Evolutionary conservation across 768 basidiomycete genomes (phyloP).

Genomic region (Collybia mongolica): DNA sequence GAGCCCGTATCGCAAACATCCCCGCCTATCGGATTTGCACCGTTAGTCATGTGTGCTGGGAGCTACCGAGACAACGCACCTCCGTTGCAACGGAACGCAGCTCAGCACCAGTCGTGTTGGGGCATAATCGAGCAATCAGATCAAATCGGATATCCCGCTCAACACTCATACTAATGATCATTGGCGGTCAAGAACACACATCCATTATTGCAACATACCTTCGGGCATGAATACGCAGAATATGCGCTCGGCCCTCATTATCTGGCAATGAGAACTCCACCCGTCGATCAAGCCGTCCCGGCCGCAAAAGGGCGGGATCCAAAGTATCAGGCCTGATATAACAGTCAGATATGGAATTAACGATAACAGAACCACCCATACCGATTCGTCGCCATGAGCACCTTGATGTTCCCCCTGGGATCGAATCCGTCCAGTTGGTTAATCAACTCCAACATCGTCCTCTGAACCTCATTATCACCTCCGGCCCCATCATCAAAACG

Average conservation of each 20-base stretch:
- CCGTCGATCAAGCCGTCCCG: conserved; percentile 94
- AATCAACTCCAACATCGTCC: conserved; percentile 99
- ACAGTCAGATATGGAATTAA: conserved; percentile 3
- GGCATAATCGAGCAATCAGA: conserved; percentile 93
- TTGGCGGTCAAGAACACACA: conserved; percentile 1
- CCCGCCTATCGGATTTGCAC: conserved; percentile 63
- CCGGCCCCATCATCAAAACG: conserved; percentile 98
- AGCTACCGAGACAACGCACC: conserved; percentile 38
- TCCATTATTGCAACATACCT: conserved; percentile 45
- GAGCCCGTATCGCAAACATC: conserved; percentile 99
- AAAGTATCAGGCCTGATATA: conserved; percentile 86
- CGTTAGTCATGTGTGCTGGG: conserved; percentile 2
- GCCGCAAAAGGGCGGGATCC: conserved; percentile 93
- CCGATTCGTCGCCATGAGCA: conserved; percentile 99
- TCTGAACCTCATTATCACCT: conserved; percentile 97
- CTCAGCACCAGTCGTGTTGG: conserved; percentile 99
- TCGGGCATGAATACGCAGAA: conserved; percentile 93
- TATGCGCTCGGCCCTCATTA: conserved; percentile 94
- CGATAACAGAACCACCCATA: conserved; percentile 28
- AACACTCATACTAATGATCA: conserved; percentile 81
- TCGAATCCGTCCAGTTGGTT: conserved; percentile 99
- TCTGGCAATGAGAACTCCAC: conserved; percentile 96
- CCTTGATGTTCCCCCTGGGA: conserved; percentile 98
- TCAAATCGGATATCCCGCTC: conserved; percentile 98
- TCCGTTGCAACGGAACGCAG: conserved; percentile 96